These are phyloP conservation scores for Asclepias syriaca DNA, from an alignment of 257 asterid genomes.

Conservation along the genomic window DNA sequence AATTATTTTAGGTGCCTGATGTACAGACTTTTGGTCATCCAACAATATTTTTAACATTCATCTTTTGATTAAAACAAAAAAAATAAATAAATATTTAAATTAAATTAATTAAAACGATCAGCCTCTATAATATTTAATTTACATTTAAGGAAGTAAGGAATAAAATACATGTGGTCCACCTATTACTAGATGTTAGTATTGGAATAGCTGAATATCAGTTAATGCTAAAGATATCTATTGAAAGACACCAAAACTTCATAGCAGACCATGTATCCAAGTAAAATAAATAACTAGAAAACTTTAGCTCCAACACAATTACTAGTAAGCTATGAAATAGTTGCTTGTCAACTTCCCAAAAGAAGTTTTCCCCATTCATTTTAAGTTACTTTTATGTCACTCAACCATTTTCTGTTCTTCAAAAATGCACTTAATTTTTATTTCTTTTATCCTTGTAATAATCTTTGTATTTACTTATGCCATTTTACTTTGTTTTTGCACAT, in stretches of 20 bases:
- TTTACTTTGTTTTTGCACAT: no score
- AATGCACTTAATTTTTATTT: no score
- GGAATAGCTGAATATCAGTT: neutral
- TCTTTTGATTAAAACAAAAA: no score
- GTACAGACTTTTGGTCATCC: no score
- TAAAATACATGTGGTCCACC: neutral
- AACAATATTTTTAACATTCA: no score
- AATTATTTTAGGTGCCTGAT: no score
- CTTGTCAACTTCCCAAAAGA: neutral
- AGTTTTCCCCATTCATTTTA: neutral
- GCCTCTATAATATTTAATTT: neutral
- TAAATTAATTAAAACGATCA: neutral
- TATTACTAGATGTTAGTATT: neutral
- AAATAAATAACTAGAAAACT: neutral
- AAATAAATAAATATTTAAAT: no score
- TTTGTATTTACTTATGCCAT: no score
- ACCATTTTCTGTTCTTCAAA: no score
- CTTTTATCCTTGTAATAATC: no score
- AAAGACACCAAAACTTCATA: neutral
- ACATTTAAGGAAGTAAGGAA: neutral
- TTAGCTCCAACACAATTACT: neutral
- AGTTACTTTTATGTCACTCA: neutral
- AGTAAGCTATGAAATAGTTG: neutral
- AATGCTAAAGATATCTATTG: neutral
- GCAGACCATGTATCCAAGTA: neutral